Base-by-base conservation (phyloP, 2,329 filamentous ascomycete genomes). In the Aspergillus sp. region DNA sequence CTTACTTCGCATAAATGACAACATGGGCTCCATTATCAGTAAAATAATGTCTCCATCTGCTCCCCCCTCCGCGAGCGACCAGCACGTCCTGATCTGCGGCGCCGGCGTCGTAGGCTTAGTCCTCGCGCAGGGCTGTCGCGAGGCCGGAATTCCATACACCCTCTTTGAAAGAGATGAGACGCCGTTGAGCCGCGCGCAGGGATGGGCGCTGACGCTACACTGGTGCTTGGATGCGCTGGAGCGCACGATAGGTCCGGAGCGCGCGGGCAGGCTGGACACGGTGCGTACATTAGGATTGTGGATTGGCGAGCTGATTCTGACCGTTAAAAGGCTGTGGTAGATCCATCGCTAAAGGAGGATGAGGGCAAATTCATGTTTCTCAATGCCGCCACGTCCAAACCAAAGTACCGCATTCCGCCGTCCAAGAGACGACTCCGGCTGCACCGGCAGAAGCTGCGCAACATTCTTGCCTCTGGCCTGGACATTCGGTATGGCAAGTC, bases 161-260 rank as follows among this genome's bases (percentile, higher is more conserved):
- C 13, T 49, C 2, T 49, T 49, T 19, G 46, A 49, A 19, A 36
- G 46, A 16, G 46, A 49, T 32, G 46, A 26, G 20, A 42, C 46
- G 14, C 36, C 46, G 11, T 41, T 19, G 6, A 49, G 46, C 11
- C 33, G 46, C 3, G 17, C 36, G 11, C 46, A 49, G 16, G 46
- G 46, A 6, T 49, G 46, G 46, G 46, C 46, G n/a, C 24, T 49
- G 20, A 49, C 46, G 13, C 10, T 49, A 3, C 46, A 49, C 24
- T 49, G 53, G 45, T 47, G 45, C 19, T 24, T 47, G 32, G 32
- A 47, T 11, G 45, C 45, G 32, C 32, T 47, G 45, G 45, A 47
- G 45, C 45, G 45, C 17, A 47, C 45, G 14, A 47, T 47, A 10
- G 45, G 45, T 6, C 26, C 45, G 3, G 30, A 47, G 16, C 14